Evolutionary conservation across 2,329 filamentous ascomycete species (phyloP), one percentile per base, ranked within the genome.

Genomic region (Ophiostoma triangulosporum): DNA sequence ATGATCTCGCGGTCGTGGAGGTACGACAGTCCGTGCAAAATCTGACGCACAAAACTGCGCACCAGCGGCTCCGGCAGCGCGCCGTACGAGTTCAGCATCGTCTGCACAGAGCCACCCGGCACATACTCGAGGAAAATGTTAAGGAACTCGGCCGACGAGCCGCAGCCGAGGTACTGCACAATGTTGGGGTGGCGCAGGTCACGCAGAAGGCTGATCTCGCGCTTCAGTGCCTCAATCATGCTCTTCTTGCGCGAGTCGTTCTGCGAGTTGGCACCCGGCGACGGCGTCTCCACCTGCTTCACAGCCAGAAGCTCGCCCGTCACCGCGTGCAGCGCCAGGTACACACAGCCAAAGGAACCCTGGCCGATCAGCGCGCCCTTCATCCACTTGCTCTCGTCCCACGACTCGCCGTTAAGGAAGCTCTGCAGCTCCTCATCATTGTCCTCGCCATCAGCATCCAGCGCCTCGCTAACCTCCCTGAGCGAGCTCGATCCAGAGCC

Each of bases 51-150:
- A 65, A 98, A 98, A 69, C 93, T 96, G 64, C 90, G 85, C 56
- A 97, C 90, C 55, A 98, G 77, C 1, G 89, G 89, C 66, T 98
- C 93, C 17, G 88, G 86, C 52, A 98, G 80, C 7, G 91, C 91
- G 56, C 94, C 94, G 66, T 98, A 98, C 61, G 94, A 95, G 72
- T 96, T 93, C 60, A 98, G 83, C 90, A 98, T 97, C 9, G 88
- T 95, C 60, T 95, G 93, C 26, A 98, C 94, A 12, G 91, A 97
- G 46, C 93, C 93, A 69, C 93, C 93, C 15, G 93, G 88, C 31
- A 98, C 93, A 67, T 98, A 98, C 69, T 98, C 93, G 64, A 98
- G 82, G 81, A 98, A 98, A 85, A 98, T 98, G 72, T 98, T 98
- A 63, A 98, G 81, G 66, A 91, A 84, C 53, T 90, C 84, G 17